Evolutionary conservation across 2,329 filamentous ascomycete genomes (phyloP).

Genomic region (Leptographium lundbergii): DNA sequence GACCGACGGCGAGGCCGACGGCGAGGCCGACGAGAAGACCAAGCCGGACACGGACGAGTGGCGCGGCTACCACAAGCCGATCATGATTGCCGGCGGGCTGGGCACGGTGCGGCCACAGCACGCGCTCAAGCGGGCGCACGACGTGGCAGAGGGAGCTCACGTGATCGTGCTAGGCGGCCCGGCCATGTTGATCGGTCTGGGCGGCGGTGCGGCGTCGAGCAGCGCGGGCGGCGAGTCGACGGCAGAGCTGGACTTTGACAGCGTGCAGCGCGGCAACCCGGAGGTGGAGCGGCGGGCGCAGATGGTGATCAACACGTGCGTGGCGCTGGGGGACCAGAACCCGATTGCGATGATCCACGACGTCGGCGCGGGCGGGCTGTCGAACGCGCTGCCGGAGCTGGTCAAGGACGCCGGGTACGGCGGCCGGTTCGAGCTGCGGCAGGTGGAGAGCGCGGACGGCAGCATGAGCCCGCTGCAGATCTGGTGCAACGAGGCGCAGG

Average conservation of each 20-base stretch:
- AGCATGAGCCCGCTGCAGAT: conserved; percentile 95
- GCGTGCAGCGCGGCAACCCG: conserved; percentile 91
- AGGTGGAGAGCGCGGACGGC: conserved; percentile 79
- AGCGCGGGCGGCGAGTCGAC: conserved; percentile 78
- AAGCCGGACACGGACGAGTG: conserved; percentile 29
- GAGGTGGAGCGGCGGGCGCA: conserved; percentile 93
- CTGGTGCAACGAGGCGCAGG: conserved; percentile 95
- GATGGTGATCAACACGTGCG: conserved; percentile 95
- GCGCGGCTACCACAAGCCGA: conserved; percentile 93
- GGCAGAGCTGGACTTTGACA: conserved; percentile 90
- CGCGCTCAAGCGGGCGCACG: conserved; percentile 68
- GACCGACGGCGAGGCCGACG: conserved; percentile 33
- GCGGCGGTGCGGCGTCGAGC: conserved; percentile 88
- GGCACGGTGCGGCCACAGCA: conserved; percentile 86
- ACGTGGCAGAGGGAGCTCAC: conserved; percentile 78
- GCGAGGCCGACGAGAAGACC: conserved; percentile 17
- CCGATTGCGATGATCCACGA: conserved; percentile 97
- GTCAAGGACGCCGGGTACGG: conserved; percentile 87
- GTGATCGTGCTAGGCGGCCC: conserved; percentile 89
- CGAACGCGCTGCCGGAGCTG: conserved; percentile 69
- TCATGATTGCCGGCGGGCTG: conserved; percentile 94
- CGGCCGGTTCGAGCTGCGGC: conserved; percentile 85
- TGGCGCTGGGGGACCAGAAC: conserved; percentile 68
- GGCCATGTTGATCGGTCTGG: conserved; percentile 94
- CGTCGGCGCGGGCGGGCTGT: conserved; percentile 77